phyloP scores from a whole-genome alignment of 2,329 filamentous ascomycete genomes.

The Graphium sp. region DNA sequence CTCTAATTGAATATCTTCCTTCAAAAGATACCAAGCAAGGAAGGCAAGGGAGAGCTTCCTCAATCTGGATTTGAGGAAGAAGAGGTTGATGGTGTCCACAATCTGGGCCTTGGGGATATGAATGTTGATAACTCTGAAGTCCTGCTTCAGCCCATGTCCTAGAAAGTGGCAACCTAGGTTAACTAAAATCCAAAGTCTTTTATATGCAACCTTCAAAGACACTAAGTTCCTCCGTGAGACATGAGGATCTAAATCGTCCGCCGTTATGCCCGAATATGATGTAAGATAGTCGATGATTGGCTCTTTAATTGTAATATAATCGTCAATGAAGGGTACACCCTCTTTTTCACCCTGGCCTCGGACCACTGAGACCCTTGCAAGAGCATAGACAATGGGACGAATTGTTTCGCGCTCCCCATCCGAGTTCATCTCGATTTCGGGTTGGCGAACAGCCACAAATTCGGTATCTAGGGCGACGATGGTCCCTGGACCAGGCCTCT shows the following conservation, averaged over 20 bases:
- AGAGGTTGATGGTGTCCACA: conserved; percentile 86
- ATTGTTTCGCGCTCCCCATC: conserved; percentile 88
- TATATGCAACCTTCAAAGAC: conserved; percentile 81
- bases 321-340: conserved; percentile 83
- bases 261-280: conserved; percentile 78
- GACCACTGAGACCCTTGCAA: conserved; percentile 85
- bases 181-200: conserved; percentile 91
- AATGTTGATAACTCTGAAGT: conserved; percentile 97
- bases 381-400: conserved; percentile 72
- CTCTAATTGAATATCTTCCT: conserved; percentile 84
- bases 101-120: conserved; percentile 81
- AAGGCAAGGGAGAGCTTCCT: conserved; percentile 87
- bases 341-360: conserved; percentile 64
- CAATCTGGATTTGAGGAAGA: conserved; percentile 64
- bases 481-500: conserved; percentile 53
- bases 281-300: conserved; percentile 92
- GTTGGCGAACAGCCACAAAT: conserved; percentile 82
- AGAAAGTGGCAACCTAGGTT: conserved; percentile 91
- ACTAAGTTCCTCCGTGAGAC: conserved; percentile 72
- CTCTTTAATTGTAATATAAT: conserved; percentile 87
- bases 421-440: conserved; percentile 91
- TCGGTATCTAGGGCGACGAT: conserved; percentile 89
- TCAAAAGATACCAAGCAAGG: conserved; percentile 77
- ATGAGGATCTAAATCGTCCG: conserved; percentile 66
- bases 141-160: conserved; percentile 82